Evolutionary conservation across 148 eudicot species (phyloP).

Genomic region (Silene conica): DNA sequence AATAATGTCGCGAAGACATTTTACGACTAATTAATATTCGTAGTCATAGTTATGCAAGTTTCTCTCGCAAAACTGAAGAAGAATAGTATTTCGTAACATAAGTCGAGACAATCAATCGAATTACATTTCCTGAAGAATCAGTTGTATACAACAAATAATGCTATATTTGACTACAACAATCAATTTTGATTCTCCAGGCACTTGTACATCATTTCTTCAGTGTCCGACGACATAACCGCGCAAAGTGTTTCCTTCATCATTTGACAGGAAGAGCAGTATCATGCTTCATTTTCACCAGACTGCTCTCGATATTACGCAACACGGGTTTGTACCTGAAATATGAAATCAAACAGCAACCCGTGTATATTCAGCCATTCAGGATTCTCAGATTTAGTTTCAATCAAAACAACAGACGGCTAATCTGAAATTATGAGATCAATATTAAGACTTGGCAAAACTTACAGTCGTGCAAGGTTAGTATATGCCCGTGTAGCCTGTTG

Average conservation of each 20-base stretch:
- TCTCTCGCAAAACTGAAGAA: too few relatives aligned
- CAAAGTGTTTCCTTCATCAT: conserved; percentile 19
- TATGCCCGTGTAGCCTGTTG: conserved; percentile 87
- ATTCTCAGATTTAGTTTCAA: neutral
- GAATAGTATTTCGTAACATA: too few relatives aligned
- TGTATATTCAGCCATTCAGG: neutral
- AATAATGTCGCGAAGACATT: too few relatives aligned
- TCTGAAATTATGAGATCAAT: neutral
- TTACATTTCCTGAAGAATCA: too few relatives aligned
- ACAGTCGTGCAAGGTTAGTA: conserved; percentile 80
- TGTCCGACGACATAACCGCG: neutral
- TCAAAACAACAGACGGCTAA: neutral
- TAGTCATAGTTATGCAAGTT: too few relatives aligned
- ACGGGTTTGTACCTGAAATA: conserved; percentile 82
- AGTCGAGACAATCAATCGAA: too few relatives aligned
- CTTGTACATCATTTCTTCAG: neutral
- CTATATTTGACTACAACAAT: neutral
- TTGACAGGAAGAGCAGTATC: conserved; percentile 53
- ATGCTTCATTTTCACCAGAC: conserved; percentile 85
- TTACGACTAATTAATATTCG: too few relatives aligned
- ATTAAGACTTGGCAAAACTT: conserved; percentile 19
- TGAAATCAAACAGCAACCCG: neutral
- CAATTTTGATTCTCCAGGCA: neutral
- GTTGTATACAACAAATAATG: neutral
- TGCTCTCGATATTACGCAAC: conserved; percentile 78